Percentiles rank a stretch among this genome's conserved stretches.
These are phyloP conservation scores for Venturia carpophila DNA, from an alignment of 2,329 filamentous ascomycete genomes.

Conservation along the genomic window DNA sequence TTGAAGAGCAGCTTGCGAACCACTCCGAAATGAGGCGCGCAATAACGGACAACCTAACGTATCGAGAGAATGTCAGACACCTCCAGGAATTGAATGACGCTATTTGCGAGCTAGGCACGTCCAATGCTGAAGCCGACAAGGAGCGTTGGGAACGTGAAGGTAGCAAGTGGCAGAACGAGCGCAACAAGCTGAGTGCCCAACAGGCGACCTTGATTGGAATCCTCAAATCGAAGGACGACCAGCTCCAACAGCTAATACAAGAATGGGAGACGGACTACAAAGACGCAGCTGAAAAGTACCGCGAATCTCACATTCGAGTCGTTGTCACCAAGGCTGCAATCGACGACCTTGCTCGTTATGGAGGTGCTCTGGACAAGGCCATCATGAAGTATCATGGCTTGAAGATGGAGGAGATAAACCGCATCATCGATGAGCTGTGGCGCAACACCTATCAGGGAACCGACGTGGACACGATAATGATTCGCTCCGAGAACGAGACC, in stretches of 20 bases:
- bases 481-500: constrained; percentile 81
- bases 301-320: constrained; percentile 80
- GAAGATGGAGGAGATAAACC: constrained; percentile 98
- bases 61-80: constrained; percentile 64
- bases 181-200: constrained; percentile 63
- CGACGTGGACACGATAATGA: constrained; percentile 93
- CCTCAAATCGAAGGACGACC: constrained; percentile 77
- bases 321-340: constrained; percentile 89
- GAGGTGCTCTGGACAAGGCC: constrained; percentile 79
- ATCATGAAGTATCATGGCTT: constrained; percentile 94
- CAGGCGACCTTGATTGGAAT: constrained; percentile 66
- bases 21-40: constrained; percentile 77
- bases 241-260: constrained; percentile 61
- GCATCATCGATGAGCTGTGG: constrained; percentile 94
- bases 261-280: constrained; percentile 87
- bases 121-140: constrained; percentile 77
- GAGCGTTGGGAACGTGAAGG: constrained; percentile 65
- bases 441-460: constrained; percentile 93
- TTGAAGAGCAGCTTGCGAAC: constrained; percentile 69
- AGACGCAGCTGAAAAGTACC: constrained; percentile 70
- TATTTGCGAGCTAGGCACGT: constrained; percentile 65
- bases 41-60: constrained; percentile 81
- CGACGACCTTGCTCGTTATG: constrained; percentile 78
- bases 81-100: constrained; percentile 60
- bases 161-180: constrained; percentile 55